Percentiles rank a stretch among this genome's conserved stretches.
Conservation (phyloP, 352 stramenopile species). For the Phytophthora macrochlamydospora region DNA sequence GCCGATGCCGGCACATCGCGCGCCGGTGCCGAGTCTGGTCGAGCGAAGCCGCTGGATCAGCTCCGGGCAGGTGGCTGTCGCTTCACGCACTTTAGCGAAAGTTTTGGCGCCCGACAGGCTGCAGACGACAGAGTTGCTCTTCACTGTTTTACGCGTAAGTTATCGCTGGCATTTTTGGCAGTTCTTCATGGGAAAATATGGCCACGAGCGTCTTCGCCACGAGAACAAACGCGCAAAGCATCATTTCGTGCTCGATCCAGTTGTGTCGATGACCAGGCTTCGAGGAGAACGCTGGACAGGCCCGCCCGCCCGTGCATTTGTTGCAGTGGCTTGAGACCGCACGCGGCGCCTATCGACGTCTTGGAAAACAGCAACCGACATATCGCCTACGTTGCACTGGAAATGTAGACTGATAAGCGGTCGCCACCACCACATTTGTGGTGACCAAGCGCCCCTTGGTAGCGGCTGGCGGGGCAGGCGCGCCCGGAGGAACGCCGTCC, state of each 20-base stretch:
- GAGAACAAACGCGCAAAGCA: background rate
- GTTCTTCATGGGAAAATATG: too few relatives aligned
- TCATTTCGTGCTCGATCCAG: constrained; percentile 2
- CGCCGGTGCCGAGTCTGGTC: constrained; percentile 19
- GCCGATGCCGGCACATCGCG: constrained; percentile 1
- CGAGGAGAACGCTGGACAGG: background rate
- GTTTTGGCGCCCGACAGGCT: background rate
- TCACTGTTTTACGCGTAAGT: too few relatives aligned
- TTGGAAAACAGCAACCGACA: too few relatives aligned
- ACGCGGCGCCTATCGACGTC: too few relatives aligned
- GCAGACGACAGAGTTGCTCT: background rate
- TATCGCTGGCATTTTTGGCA: too few relatives aligned
- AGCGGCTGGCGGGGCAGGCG: too few relatives aligned
- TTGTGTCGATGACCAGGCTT: background rate
- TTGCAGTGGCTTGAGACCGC: background rate
- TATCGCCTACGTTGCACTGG: too few relatives aligned
- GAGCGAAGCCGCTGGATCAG: background rate
- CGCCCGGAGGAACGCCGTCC: too few relatives aligned
- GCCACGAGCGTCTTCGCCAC: background rate
- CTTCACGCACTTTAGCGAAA: background rate
- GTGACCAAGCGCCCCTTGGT: too few relatives aligned
- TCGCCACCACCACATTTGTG: too few relatives aligned
- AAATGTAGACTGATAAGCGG: too few relatives aligned
- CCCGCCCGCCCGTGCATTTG: background rate
- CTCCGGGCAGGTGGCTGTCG: background rate